phyloP scores from a whole-genome alignment of 2,329 filamentous ascomycete species.

The Pseudocercospora eumusae region DNA sequence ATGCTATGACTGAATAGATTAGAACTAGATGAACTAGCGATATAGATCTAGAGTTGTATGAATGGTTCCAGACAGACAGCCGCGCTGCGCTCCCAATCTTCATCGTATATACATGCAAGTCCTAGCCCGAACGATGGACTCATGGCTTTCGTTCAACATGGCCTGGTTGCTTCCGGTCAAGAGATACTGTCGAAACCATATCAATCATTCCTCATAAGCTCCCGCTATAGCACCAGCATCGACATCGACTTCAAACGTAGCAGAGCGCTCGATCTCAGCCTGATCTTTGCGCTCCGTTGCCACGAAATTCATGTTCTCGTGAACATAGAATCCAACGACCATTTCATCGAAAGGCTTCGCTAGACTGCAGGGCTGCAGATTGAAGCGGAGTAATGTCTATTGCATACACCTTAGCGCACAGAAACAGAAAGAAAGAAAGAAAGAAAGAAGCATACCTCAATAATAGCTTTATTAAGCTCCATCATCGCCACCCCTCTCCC shows the following conservation, averaged over 20 bases:
- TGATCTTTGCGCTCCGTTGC: slow-evolving; percentile 35
- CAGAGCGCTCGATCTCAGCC: neutral
- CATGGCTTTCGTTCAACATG: no score
- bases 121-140: no score
- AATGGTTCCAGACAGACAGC: neutral
- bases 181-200: no score
- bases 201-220: slow-evolving; percentile 20
- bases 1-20: slow-evolving; percentile 3
- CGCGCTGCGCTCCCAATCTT: neutral
- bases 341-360: slow-evolving; percentile 42
- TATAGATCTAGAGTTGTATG: neutral
- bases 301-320: slow-evolving; percentile 44
- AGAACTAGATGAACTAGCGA: neutral
- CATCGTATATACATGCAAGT: neutral
- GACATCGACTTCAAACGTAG: neutral
- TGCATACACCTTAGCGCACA: no score
- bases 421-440: no score
- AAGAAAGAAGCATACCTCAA: slow-evolving; percentile 44
- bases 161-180: no score
- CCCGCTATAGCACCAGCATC: slow-evolving; percentile 25
- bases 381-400: slow-evolving; percentile 42
- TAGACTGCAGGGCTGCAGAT: slow-evolving; percentile 42
- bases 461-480: slow-evolving; percentile 44
- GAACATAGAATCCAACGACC: slow-evolving; percentile 43
- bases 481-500: slow-evolving; percentile 43